These are phyloP conservation scores for Syzygium syzygioides DNA, from an alignment of 441 rosid species.

Conservation along the genomic window DNA sequence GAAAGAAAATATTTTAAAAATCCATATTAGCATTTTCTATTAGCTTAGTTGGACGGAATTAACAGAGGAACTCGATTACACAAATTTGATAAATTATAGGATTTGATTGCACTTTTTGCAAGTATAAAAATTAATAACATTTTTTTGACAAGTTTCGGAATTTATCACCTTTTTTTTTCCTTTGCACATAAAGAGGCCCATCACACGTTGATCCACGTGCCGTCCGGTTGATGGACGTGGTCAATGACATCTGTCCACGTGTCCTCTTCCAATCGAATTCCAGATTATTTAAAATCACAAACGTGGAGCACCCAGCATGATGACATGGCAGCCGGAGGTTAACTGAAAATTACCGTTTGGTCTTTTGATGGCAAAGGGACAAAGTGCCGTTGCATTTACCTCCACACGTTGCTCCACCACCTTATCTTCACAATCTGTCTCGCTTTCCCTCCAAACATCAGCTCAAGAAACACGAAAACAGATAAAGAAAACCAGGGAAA, in stretches of 20 bases:
- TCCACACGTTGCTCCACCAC: constrained; percentile 44
- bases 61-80: too few species aligned
- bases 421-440: constrained; percentile 37
- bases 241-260: not conserved
- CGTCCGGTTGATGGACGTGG: not conserved
- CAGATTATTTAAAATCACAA: not conserved
- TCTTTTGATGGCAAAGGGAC: not conserved
- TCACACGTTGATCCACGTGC: not conserved
- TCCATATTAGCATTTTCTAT: too few species aligned
- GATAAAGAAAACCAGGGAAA: not conserved
- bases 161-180: too few species aligned
- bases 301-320: not conserved
- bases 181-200: too few species aligned
- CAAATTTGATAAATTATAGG: too few species aligned
- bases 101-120: rapidly evolving
- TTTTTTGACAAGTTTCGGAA: rapidly evolving
- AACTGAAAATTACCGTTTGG: not conserved
- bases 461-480: not conserved
- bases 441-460: constrained; percentile 39
- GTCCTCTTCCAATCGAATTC: not conserved
- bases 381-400: constrained; percentile 30
- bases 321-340: constrained; percentile 24
- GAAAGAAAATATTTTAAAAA: too few species aligned
- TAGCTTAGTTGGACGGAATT: too few species aligned
- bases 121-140: rapidly evolving